Conservation (phyloP, 1,284 basidiomycete genomes). For the Malassezia slooffiae region DNA sequence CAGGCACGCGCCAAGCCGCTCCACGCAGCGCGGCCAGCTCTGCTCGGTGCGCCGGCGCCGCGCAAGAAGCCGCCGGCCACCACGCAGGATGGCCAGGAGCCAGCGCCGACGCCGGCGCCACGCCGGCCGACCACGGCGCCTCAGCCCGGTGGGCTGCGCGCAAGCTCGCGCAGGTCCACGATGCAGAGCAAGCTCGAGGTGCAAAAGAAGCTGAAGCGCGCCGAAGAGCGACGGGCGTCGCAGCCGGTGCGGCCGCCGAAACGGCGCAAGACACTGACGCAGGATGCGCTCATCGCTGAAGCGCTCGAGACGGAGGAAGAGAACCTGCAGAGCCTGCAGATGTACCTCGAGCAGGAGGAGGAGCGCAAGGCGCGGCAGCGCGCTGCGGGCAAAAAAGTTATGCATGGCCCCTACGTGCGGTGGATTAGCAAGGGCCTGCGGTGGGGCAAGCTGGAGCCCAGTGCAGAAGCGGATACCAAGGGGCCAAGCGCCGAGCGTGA, state of each 20-base stretch:
- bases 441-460: too few relatives aligned
- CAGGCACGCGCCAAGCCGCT: constrained; percentile 3
- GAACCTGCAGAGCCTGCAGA: constrained; percentile 64
- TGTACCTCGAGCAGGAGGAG: constrained; percentile 67
- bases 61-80: background rate
- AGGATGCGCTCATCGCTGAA: constrained; percentile 66
- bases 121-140: too few relatives aligned
- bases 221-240: constrained; percentile 56
- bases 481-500: too few relatives aligned
- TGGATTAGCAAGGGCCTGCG: constrained; percentile 56
- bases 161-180: constrained; percentile 23
- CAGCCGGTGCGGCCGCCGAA: constrained; percentile 11
- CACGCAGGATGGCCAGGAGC: background rate
- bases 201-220: constrained; percentile 50
- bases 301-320: constrained; percentile 74
- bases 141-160: constrained; percentile 7
- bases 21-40: constrained; percentile 1
- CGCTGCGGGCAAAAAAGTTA: constrained; percentile 53
- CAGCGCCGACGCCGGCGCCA: too few relatives aligned
- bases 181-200: constrained; percentile 33
- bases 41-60: background rate
- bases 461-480: too few relatives aligned
- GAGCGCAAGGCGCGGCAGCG: constrained; percentile 62
- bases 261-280: constrained; percentile 52
- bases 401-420: constrained; percentile 62